These are phyloP conservation scores for Cordia subcordata DNA, from an alignment of 257 asterid genomes.

Conservation along the genomic window DNA sequence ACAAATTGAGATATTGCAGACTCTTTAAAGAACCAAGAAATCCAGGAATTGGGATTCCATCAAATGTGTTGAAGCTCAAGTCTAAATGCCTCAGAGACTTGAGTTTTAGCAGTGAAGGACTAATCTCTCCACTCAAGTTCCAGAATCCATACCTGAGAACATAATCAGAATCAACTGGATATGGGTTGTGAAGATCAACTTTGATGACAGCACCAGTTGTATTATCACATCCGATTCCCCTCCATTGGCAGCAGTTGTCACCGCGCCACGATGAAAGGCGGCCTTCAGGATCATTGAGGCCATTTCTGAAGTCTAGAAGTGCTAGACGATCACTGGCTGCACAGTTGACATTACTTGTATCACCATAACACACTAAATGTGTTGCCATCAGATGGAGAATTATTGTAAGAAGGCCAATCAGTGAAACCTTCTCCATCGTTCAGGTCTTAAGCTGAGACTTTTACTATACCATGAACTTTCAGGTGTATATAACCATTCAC, in stretches of 20 bases:
- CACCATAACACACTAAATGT: slow-evolving; percentile 9
- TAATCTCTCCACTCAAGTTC: slow-evolving; percentile 54
- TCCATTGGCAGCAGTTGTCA: slow-evolving; percentile 40
- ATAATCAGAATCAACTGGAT: slow-evolving; percentile 9
- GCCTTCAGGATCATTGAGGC: slow-evolving; percentile 44
- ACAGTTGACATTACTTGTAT: slow-evolving; percentile 17
- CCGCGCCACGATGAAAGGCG: slow-evolving; percentile 45
- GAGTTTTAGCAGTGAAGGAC: slow-evolving; percentile 38
- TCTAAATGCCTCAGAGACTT: slow-evolving; percentile 35
- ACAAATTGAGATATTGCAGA: slow-evolving; percentile 38
- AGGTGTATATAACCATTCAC: not conserved
- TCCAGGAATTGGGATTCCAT: slow-evolving; percentile 33
- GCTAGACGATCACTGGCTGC: slow-evolving; percentile 26
- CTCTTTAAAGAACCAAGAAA: slow-evolving; percentile 37
- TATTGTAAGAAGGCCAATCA: slow-evolving; percentile 15
- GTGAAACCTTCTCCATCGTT: slow-evolving; percentile 18
- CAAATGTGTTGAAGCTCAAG: slow-evolving; percentile 46
- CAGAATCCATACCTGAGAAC: slow-evolving; percentile 27
- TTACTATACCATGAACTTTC: not conserved
- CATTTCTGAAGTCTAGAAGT: slow-evolving; percentile 45
- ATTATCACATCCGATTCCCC: slow-evolving; percentile 32
- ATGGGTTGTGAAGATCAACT: slow-evolving; percentile 36
- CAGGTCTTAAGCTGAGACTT: not conserved
- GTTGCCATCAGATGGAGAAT: slow-evolving; percentile 18
- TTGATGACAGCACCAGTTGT: slow-evolving; percentile 22